Evolutionary conservation across 805 yeast genomes (phyloP).

Genomic region (Saturnispora besseyi): DNA sequence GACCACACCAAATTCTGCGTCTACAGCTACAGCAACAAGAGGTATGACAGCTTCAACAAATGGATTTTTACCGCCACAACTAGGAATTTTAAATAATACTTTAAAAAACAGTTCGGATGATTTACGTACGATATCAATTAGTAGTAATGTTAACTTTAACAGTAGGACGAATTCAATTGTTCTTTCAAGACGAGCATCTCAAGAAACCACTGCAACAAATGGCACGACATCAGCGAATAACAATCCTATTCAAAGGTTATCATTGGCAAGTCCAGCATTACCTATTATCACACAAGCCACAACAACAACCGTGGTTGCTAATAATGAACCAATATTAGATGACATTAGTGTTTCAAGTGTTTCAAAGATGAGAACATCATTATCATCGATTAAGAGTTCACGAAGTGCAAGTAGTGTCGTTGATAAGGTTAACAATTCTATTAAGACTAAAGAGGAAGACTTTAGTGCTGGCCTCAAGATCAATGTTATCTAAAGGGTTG

Average conservation of each 20-base stretch:
- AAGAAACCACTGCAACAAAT: slow-evolving; percentile 9
- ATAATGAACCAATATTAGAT: not conserved
- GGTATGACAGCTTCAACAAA: not conserved
- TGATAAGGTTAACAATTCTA: slow-evolving; percentile 1
- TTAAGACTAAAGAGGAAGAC: slow-evolving; percentile 3
- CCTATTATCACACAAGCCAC: slow-evolving; percentile 31
- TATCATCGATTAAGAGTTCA: slow-evolving; percentile 2
- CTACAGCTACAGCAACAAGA: slow-evolving; percentile 1
- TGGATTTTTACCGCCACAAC: slow-evolving; percentile 3
- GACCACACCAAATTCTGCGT: slow-evolving; percentile 1
- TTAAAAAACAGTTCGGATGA: not conserved
- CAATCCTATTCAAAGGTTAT: slow-evolving; percentile 24
- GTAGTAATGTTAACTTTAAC: not conserved
- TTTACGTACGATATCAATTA: not conserved
- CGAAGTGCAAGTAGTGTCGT: not conserved
- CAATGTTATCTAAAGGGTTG: slow-evolving; percentile 5
- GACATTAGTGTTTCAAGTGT: not conserved
- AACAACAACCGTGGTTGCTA: slow-evolving; percentile 18
- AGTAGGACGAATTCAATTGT: not conserved
- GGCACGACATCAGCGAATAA: slow-evolving; percentile 5
- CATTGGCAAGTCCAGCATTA: slow-evolving; percentile 27
- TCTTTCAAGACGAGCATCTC: slow-evolving; percentile 14
- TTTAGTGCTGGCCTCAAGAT: slow-evolving; percentile 10
- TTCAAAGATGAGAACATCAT: not conserved
- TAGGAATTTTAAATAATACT: not conserved